Evolutionary conservation across 257 asterid species (phyloP).

Genomic region (Penstemon davidsonii): DNA sequence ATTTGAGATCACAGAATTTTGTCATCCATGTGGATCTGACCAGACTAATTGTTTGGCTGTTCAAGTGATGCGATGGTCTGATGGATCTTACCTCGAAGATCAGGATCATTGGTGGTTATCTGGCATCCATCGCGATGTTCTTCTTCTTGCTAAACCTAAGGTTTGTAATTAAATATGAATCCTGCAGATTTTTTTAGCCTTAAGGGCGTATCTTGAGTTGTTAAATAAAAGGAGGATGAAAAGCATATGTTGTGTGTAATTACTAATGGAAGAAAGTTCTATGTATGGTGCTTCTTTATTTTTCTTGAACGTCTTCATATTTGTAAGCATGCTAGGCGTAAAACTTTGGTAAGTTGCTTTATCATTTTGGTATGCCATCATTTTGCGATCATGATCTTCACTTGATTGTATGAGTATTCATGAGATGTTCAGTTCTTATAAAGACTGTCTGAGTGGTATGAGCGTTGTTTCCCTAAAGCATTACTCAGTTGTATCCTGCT

Average conservation of each 20-base stretch:
- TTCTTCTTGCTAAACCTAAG: conserved; percentile 86
- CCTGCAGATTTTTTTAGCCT: too few relatives aligned
- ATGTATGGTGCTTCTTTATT: background rate
- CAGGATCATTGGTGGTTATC: conserved; percentile 99
- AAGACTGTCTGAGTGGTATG: background rate
- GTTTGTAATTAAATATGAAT: conserved; percentile 36
- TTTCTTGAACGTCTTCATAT: background rate
- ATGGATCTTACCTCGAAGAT: conserved; percentile 98
- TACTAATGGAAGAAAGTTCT: background rate
- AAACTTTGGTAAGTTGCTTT: background rate
- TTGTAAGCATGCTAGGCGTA: background rate
- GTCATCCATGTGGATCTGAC: conserved; percentile 78
- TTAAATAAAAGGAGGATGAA: background rate
- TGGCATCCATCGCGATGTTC: conserved; percentile 97
- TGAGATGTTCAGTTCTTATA: background rate
- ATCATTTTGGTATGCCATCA: background rate
- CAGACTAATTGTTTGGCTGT: conserved; percentile 78
- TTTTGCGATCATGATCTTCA: background rate
- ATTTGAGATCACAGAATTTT: conserved; percentile 88
- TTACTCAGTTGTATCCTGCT: background rate
- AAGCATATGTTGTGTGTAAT: background rate
- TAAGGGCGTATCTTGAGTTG: background rate
- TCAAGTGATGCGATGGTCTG: conserved; percentile 96
- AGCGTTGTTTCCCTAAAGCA: background rate
- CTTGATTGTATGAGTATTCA: background rate